A percentile compares a stretch with the other conserved stretches of the same genome.
These are phyloP conservation scores for Trametes pubescens DNA, from an alignment of 1,284 basidiomycete genomes.

Conservation along the genomic window DNA sequence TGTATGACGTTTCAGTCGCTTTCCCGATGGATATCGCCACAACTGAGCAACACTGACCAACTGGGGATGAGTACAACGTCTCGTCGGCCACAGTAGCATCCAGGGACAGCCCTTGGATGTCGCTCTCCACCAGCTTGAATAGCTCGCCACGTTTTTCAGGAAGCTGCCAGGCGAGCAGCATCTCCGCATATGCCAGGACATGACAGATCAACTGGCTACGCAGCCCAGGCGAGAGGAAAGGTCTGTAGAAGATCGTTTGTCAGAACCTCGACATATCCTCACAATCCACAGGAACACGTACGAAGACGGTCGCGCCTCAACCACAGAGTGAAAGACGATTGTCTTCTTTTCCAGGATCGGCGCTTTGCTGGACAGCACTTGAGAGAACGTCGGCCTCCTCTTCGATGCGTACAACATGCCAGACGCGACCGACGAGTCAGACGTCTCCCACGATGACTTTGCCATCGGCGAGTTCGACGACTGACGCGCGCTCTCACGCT, in stretches of 20 bases:
- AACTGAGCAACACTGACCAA: slow-evolving; percentile 27
- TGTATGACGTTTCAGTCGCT: slow-evolving; percentile 13
- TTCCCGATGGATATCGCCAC: background rate
- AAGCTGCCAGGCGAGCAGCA: slow-evolving; percentile 76
- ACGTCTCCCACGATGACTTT: slow-evolving; percentile 65
- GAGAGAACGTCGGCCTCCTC: slow-evolving; percentile 51
- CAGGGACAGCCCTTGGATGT: slow-evolving; percentile 39
- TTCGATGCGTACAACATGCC: slow-evolving; percentile 52
- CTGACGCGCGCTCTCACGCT: slow-evolving; percentile 39
- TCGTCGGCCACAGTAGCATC: slow-evolving; percentile 39
- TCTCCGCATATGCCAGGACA: slow-evolving; percentile 77
- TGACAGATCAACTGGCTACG: slow-evolving; percentile 60
- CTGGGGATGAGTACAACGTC: slow-evolving; percentile 46
- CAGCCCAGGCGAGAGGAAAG: slow-evolving; percentile 33
- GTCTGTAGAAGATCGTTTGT: background rate
- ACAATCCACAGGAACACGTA: slow-evolving; percentile 22
- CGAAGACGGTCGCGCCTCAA: slow-evolving; percentile 35
- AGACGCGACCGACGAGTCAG: slow-evolving; percentile 32
- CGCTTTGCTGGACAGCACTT: slow-evolving; percentile 41
- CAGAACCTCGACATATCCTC: background rate
- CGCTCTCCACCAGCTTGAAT: slow-evolving; percentile 62
- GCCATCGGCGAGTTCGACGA: slow-evolving; percentile 45
- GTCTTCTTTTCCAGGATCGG: slow-evolving; percentile 45
- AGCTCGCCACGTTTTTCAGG: slow-evolving; percentile 74
- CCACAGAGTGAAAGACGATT: slow-evolving; percentile 41